Evolutionary conservation across 768 basidiomycete genomes (phyloP).

Genomic region (Termitomyces sp.): DNA sequence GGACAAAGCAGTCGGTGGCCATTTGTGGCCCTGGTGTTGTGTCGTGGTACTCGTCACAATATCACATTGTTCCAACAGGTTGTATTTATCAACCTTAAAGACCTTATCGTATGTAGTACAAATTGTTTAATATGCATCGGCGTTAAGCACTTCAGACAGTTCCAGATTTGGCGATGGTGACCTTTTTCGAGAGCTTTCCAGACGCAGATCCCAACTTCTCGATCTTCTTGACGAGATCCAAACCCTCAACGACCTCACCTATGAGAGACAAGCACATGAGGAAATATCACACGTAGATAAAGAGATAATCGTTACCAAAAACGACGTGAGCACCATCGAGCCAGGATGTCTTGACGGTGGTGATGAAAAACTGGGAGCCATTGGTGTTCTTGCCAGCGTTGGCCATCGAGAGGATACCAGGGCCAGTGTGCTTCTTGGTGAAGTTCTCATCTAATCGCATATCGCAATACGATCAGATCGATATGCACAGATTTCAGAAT

Average conservation of each 20-base stretch:
- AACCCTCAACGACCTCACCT: conserved; percentile 65
- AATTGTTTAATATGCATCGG: background rate
- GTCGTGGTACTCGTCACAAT: too few species aligned
- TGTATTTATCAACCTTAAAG: background rate
- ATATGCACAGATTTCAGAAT: background rate
- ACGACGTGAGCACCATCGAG: conserved; percentile 84
- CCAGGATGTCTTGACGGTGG: conserved; percentile 72
- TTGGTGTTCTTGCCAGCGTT: conserved; percentile 83
- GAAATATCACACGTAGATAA: background rate
- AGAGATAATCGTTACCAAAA: conserved; percentile 52
- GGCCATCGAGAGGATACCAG: conserved; percentile 71
- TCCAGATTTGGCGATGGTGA: conserved; percentile 57
- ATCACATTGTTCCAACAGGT: background rate
- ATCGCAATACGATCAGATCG: conserved; percentile 1
- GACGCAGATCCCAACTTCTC: conserved; percentile 32
- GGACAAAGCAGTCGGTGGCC: too few species aligned
- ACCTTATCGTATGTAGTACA: background rate
- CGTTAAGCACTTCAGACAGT: conserved; percentile 23
- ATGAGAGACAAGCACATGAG: background rate
- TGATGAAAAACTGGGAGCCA: conserved; percentile 87
- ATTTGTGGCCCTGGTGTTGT: too few species aligned
- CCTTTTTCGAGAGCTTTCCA: conserved; percentile 35
- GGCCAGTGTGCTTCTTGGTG: conserved; percentile 63
- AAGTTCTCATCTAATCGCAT: conserved; percentile 76
- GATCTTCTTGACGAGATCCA: conserved; percentile 45